These are phyloP conservation scores for Calycina herbarum DNA, from an alignment of 2,329 filamentous ascomycete species.

Conservation along the genomic window DNA sequence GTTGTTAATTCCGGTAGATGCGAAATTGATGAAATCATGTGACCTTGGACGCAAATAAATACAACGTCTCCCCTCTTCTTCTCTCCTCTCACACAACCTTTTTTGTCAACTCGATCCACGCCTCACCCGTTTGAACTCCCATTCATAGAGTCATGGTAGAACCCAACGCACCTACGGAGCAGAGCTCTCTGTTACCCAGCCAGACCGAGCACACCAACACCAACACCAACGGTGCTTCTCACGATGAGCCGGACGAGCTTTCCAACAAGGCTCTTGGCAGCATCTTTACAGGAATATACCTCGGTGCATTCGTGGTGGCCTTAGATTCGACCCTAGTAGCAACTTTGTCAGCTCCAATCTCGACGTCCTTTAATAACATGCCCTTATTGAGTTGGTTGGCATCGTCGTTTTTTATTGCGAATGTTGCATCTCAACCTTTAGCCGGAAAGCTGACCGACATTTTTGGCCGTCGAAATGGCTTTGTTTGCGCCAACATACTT, in stretches of 20 bases:
- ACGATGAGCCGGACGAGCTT: conserved; percentile 3
- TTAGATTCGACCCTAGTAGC: conserved; percentile 60
- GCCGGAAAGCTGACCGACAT: conserved; percentile 70
- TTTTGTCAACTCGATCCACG: neutral
- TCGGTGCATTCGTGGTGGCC: conserved; percentile 14
- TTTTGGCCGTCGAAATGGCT: conserved; percentile 64
- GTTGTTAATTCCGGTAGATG: neutral
- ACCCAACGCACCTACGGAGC: neutral
- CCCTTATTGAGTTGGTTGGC: conserved; percentile 70
- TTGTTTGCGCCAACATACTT: conserved; percentile 61
- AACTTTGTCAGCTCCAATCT: conserved; percentile 59
- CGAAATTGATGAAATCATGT: conserved; percentile 1
- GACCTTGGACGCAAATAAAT: neutral
- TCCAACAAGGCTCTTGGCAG: neutral
- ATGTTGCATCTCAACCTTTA: conserved; percentile 72
- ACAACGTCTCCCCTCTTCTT: neutral
- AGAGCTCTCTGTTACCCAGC: neutral
- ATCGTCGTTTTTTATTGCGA: conserved; percentile 65
- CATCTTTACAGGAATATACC: conserved; percentile 7
- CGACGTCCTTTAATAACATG: conserved; percentile 59
- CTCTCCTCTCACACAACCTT: neutral
- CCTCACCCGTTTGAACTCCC: neutral
- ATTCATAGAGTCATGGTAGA: neutral
- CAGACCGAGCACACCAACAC: neutral
- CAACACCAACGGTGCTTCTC: conserved; percentile 4